phyloP scores from a whole-genome alignment of 164 flowering plant species.

The Vitis riparia region DNA sequence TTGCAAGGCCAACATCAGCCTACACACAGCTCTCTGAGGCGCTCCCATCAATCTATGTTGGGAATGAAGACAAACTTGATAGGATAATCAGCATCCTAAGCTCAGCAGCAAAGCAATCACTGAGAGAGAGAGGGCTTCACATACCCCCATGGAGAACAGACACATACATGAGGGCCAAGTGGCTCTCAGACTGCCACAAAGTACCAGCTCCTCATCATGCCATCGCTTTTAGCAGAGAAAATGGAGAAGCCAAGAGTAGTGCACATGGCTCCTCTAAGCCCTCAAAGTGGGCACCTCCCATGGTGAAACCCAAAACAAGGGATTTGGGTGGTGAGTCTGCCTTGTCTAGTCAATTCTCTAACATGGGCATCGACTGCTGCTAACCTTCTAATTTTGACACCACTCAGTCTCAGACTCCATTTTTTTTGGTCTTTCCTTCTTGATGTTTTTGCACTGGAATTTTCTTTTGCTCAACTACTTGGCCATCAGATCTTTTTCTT shows the following conservation, averaged over 20 bases:
- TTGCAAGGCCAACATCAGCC: constrained; percentile 57
- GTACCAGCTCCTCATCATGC: not conserved
- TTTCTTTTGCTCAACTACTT: too few species aligned
- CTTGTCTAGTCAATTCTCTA: constrained; percentile 44
- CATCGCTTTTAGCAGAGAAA: not conserved
- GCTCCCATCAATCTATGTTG: constrained; percentile 55
- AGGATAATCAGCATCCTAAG: constrained; percentile 43
- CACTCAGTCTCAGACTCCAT: too few species aligned
- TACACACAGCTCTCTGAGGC: constrained; percentile 40
- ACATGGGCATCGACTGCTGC: constrained; percentile 38
- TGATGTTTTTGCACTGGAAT: too few species aligned
- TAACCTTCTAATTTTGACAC: not conserved
- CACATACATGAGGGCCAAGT: constrained; percentile 57
- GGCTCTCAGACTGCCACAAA: constrained; percentile 33
- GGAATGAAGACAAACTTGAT: constrained; percentile 39
- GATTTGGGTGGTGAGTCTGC: constrained; percentile 34
- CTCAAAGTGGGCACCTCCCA: constrained; percentile 34
- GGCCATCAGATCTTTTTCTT: too few species aligned
- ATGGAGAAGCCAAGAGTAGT: constrained; percentile 10
- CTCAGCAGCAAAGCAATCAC: constrained; percentile 50
- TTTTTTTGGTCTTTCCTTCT: too few species aligned
- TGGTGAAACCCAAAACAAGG: constrained; percentile 29
- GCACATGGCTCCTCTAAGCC: not conserved
- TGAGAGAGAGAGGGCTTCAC: constrained; percentile 51
- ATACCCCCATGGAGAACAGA: constrained; percentile 68